Evolutionary conservation across 805 yeast genomes (phyloP).

Genomic region (Ogataea minuta): DNA sequence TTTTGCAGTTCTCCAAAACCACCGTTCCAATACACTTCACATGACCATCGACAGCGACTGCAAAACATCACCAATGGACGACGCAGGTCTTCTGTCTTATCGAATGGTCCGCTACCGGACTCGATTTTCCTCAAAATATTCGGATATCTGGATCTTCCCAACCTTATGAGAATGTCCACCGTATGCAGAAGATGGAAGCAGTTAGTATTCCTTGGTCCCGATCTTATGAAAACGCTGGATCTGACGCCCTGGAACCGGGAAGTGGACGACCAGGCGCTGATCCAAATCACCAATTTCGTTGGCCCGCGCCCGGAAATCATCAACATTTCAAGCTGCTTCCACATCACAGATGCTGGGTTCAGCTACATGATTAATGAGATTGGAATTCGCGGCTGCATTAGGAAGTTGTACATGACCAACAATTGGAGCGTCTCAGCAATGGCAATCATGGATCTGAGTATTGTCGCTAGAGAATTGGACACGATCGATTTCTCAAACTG

Average conservation of each 20-base stretch:
- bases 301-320: constrained; percentile 63
- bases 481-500: constrained; percentile 71
- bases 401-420: constrained; percentile 56
- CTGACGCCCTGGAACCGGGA: constrained; percentile 60
- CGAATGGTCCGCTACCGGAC: constrained; percentile 62
- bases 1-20: constrained; percentile 21
- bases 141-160: constrained; percentile 50
- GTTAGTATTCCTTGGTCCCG: constrained; percentile 54
- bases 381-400: constrained; percentile 62
- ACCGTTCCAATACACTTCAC: constrained; percentile 53
- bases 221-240: constrained; percentile 51
- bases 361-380: constrained; percentile 67
- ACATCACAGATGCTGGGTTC: constrained; percentile 74
- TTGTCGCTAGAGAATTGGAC: constrained; percentile 56
- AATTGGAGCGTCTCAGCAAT: constrained; percentile 78
- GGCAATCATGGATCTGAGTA: constrained; percentile 78
- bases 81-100: constrained; percentile 56
- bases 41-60: constrained; percentile 51
- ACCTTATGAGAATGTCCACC: constrained; percentile 55
- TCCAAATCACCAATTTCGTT: constrained; percentile 63
- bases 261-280: constrained; percentile 55
- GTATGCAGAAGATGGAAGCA: constrained; percentile 72
- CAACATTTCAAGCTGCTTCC: constrained; percentile 71
- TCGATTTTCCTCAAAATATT: constrained; percentile 53
- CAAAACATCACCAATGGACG: constrained; percentile 41